Conservation (phyloP, 23 red algal species). For the Cyanidiococcus yangmingshanensis region DNA sequence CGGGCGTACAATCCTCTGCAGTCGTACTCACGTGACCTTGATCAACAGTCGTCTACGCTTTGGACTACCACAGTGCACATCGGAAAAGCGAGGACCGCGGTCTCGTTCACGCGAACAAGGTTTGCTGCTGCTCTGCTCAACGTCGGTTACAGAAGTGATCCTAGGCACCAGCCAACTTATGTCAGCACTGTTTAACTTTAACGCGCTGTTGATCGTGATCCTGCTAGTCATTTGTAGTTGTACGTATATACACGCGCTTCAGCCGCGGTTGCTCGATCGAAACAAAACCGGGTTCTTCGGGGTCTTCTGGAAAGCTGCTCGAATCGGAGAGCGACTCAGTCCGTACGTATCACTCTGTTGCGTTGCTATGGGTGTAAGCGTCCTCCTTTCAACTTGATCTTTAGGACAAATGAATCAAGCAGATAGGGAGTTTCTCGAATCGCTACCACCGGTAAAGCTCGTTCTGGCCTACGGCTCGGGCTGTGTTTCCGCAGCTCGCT, state of each 20-base stretch:
- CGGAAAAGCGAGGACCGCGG: no score
- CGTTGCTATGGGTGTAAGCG: constrained; percentile 48
- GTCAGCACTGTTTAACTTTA: constrained; percentile 99
- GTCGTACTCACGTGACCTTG: no score
- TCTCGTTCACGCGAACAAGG: no score
- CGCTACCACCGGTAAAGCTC: background rate
- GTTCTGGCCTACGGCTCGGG: constrained; percentile 11
- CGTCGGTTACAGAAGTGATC: no score
- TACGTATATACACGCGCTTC: constrained; percentile 77
- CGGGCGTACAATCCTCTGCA: no score
- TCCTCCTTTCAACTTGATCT: constrained; percentile 32
- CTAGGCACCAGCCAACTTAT: no score
- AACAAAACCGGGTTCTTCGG: constrained; percentile 61
- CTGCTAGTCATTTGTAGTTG: constrained; percentile 98
- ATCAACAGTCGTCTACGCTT: no score
- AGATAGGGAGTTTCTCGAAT: constrained; percentile 9
- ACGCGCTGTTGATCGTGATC: constrained; percentile 80
- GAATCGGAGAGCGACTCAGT: constrained; percentile 90
- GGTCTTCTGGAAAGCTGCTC: constrained; percentile 97
- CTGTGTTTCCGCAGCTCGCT: background rate
- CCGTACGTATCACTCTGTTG: constrained; percentile 59
- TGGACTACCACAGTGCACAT: no score
- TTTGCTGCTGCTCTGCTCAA: no score
- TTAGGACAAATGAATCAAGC: background rate
- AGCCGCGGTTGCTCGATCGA: constrained; percentile 80